Evolutionary conservation across 495 filamentous ascomycete species (phyloP).

Genomic region (Staphylotrichum tortipilum): DNA sequence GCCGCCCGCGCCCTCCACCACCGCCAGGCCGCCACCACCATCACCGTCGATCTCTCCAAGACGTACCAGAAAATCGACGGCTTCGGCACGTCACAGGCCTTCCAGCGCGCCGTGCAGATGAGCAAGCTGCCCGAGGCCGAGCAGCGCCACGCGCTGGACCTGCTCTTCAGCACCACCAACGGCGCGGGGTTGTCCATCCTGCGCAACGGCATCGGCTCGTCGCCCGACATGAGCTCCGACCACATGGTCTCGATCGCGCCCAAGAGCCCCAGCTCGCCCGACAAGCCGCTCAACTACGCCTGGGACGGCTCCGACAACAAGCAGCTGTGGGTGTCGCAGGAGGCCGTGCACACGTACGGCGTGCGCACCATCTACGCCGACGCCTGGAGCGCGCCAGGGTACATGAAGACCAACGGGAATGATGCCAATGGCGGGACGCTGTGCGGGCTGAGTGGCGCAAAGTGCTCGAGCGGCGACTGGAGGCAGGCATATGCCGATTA

Average conservation of each 20-base stretch:
- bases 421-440: slow-evolving; percentile 44
- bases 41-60: slow-evolving; percentile 33
- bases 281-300: slow-evolving; percentile 26
- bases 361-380: slow-evolving; percentile 46
- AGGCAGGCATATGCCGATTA: slow-evolving; percentile 49
- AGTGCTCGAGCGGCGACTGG: slow-evolving; percentile 46
- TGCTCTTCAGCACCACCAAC: slow-evolving; percentile 37
- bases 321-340: slow-evolving; percentile 42
- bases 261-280: slow-evolving; percentile 31
- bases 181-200: slow-evolving; percentile 47
- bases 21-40: slow-evolving; percentile 9
- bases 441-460: slow-evolving; percentile 40
- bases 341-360: slow-evolving; percentile 37
- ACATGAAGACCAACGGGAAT: slow-evolving; percentile 51
- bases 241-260: slow-evolving; percentile 40
- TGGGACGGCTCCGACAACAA: slow-evolving; percentile 41
- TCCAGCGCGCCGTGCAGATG: slow-evolving; percentile 36
- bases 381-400: slow-evolving; percentile 48
- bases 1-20: background rate
- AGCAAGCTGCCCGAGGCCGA: slow-evolving; percentile 8
- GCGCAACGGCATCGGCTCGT: slow-evolving; percentile 48
- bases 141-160: slow-evolving; percentile 26
- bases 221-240: slow-evolving; percentile 27
- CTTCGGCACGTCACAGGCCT: slow-evolving; percentile 45
- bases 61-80: slow-evolving; percentile 42